Percentiles rank a stretch among this genome's conserved stretches.
Conservation (phyloP, 2,329 filamentous ascomycete species). For the Paecilomyces niveus region DNA sequence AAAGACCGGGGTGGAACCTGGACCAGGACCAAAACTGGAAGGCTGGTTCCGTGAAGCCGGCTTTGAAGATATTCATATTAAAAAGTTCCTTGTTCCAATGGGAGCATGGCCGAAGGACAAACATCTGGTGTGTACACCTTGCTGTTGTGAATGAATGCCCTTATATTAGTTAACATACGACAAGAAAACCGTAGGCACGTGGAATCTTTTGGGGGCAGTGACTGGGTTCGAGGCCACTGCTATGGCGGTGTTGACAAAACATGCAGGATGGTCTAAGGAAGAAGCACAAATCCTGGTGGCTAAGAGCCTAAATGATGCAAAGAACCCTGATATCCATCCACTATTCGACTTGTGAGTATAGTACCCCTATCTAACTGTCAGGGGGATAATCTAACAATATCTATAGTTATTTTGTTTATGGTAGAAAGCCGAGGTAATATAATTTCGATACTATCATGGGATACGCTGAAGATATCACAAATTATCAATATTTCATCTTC, state of each 20-base stretch:
- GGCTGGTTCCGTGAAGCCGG: slow-evolving; percentile 12
- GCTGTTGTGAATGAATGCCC: neutral
- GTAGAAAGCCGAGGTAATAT: neutral
- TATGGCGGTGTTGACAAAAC: neutral
- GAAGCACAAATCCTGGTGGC: neutral
- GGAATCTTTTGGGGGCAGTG: neutral
- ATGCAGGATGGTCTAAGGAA: neutral
- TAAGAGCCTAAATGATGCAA: neutral
- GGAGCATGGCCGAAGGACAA: slow-evolving; percentile 11
- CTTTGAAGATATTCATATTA: slow-evolving; percentile 11
- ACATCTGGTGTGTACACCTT: neutral
- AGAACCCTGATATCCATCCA: neutral
- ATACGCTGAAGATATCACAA: neutral
- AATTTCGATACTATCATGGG: neutral
- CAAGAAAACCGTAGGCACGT: neutral
- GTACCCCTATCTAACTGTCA: neutral
- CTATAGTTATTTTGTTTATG: neutral
- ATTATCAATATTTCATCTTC: neutral
- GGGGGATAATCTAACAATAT: neutral
- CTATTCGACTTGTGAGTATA: slow-evolving; percentile 1
- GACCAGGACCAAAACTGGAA: slow-evolving; percentile 5
- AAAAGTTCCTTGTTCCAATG: slow-evolving; percentile 13
- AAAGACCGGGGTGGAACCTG: neutral
- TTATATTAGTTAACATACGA: neutral
- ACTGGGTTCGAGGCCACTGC: neutral